A percentile compares a stretch with the other conserved stretches of the same genome.
Conservation (phyloP, 2,329 filamentous ascomycete species). For the Exutisphaerella laricina region DNA sequence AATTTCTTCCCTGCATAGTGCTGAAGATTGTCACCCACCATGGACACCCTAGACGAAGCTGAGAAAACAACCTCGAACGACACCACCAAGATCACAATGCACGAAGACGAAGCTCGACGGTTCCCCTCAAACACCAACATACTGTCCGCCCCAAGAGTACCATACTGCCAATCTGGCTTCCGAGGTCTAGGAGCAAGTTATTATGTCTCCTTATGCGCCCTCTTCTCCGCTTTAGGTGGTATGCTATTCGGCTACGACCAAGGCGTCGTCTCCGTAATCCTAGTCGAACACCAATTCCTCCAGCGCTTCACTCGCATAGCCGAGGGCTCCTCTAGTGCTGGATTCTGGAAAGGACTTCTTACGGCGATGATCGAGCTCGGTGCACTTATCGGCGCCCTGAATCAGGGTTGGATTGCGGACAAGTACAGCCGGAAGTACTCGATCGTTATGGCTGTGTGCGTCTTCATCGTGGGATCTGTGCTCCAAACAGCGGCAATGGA, state of each 20-base stretch:
- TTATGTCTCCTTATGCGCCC: slow-evolving; percentile 49
- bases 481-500: slow-evolving; percentile 33
- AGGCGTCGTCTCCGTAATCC: slow-evolving; percentile 36
- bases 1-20: too few relatives aligned
- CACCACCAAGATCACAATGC: background rate
- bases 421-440: slow-evolving; percentile 42
- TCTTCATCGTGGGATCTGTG: slow-evolving; percentile 44
- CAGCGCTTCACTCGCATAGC: slow-evolving; percentile 34
- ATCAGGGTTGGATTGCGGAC: slow-evolving; percentile 37
- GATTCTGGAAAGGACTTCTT: slow-evolving; percentile 61
- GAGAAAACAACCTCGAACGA: background rate
- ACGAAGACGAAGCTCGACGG: background rate
- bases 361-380: slow-evolving; percentile 42
- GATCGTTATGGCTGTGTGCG: slow-evolving; percentile 35
- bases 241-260: slow-evolving; percentile 42
- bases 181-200: slow-evolving; percentile 44
- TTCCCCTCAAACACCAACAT: background rate
- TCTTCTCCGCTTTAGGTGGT: slow-evolving; percentile 42
- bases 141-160: slow-evolving; percentile 13
- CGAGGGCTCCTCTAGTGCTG: slow-evolving; percentile 42
- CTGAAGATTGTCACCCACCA: too few relatives aligned
- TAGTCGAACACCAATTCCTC: slow-evolving; percentile 44
- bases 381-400: slow-evolving; percentile 34
- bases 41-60: background rate
- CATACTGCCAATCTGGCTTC: slow-evolving; percentile 33